Evolutionary conservation across 2,329 filamentous ascomycete genomes (phyloP), one percentile per base, ranked within the genome.

Genomic region (Neospermospora avenae): DNA sequence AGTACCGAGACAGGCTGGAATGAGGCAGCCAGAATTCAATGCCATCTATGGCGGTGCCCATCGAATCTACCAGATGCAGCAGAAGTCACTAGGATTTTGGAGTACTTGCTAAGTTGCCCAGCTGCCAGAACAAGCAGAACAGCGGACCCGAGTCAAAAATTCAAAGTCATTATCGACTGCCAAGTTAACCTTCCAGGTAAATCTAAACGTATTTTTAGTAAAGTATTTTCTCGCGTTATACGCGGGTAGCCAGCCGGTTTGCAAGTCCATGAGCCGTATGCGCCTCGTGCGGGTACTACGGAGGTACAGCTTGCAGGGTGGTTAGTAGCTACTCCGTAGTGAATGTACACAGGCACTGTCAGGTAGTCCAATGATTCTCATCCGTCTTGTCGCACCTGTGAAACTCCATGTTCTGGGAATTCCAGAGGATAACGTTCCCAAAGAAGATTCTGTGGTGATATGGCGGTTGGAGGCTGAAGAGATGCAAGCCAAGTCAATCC

Each of bases 211-310:
- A 44, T 44, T 41, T 48, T 11, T 31, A 3, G 18, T 22, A 56
- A 31, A 22, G 20, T 18, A 5, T n/a, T 25, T 4, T 18, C 20
- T 20, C 11, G 20, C 18, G 55, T 49, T 57, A 34, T 46, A 52
- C 46, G 24, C 4, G 52, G 13, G 55, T 46, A 52, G 35, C 45
- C 48, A 58, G 48, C 46, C 46, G 55, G 44, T 58, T 58, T 35
- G 35, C 45, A 52, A 52, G 35, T 58, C 37, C 46, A 35, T 35
- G 55, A 49, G 55, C 37, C 37, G 10, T 58, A 37, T 57, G 39
- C 55, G 39, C 39, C n/a, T n/a, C n/a, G 39, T 8, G 39, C n/a
- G 8, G 39, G 39, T 6, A 42, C n/a, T 42, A n/a, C 39, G 16
- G 5, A 31, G 28, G 28, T 31, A 31, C 28, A 31, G 11, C 28